Percentiles rank a stretch among this genome's conserved stretches.
Evolutionary conservation across 768 basidiomycete species (phyloP).

Genomic region (Tylopilus rubrobrunneus): DNA sequence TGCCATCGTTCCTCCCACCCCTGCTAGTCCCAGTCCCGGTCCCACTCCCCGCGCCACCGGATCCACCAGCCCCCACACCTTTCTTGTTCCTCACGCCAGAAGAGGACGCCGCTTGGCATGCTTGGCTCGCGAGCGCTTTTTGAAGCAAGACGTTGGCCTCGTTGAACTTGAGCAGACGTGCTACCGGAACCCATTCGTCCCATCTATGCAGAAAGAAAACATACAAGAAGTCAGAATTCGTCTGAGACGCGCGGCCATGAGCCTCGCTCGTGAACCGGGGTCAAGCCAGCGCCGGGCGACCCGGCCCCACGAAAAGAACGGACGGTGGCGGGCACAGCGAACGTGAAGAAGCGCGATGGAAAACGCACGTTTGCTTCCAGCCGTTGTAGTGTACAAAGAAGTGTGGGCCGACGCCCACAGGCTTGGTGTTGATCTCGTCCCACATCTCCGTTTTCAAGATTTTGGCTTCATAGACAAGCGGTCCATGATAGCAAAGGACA

Average conservation of each 20-base stretch:
- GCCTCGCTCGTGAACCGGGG: not conserved
- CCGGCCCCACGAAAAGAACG: not conserved
- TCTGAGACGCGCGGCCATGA: not conserved
- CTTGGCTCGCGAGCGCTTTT: slow-evolving; percentile 54
- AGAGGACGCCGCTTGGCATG: slow-evolving; percentile 39
- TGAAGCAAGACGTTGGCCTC: slow-evolving; percentile 78
- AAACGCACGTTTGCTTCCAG: slow-evolving; percentile 91
- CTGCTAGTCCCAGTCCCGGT: slow-evolving; percentile 25
- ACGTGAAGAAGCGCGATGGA: not conserved
- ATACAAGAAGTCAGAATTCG: not conserved
- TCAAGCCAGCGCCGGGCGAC: not conserved
- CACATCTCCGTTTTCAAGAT: slow-evolving; percentile 67
- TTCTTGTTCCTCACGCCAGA: slow-evolving; percentile 30
- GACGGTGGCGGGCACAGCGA: not conserved
- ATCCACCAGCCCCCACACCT: slow-evolving; percentile 17
- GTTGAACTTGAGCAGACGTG: slow-evolving; percentile 78
- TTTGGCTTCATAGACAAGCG: slow-evolving; percentile 94
- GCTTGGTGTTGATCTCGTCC: slow-evolving; percentile 58
- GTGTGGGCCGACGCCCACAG: slow-evolving; percentile 67
- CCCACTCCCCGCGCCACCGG: slow-evolving; percentile 28
- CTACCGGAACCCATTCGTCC: slow-evolving; percentile 69
- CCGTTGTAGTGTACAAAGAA: slow-evolving; percentile 99
- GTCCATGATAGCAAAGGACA: slow-evolving; percentile 93
- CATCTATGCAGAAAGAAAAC: slow-evolving; percentile 1
- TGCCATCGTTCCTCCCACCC: slow-evolving; percentile 53